Base-by-base conservation (phyloP, 2,329 filamentous ascomycete species). In the Byssoonygena ceratinophila region DNA sequence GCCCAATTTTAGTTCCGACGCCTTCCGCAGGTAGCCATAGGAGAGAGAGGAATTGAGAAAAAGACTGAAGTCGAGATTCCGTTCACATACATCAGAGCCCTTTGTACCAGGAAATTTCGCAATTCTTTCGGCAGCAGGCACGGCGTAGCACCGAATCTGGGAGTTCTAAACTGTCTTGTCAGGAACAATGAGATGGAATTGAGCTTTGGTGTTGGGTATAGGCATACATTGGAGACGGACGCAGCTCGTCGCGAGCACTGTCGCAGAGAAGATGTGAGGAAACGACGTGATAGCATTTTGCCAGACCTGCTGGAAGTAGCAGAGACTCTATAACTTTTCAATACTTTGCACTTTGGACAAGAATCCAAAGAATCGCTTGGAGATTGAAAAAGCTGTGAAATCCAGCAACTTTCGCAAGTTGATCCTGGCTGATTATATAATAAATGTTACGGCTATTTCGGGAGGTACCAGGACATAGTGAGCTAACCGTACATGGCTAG, bases 61-160 rank as follows among this genome's bases (percentile, higher is more conserved):
- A 41, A 29, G 18, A 20, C 18, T 22, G 18, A 41, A 52, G 49
- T 52, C 51, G 53, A 50, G 18, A 58, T 54, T 32, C 18, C 34
- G 45, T 49, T 37, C 31, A 76, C 85, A 71, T 82, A 92, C 87
- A 77, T 91, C 84, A 68, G 84, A 76, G 68, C 86, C 87, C 76
- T 94, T 96, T 69, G 81, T 79, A 63, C 91, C 92, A 66, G 87
- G 84, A 78, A 96, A 98, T 76, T 92, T 87, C 71, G 90, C 92
- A 64, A 97, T 89, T 64, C 80, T 80, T 39, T 86, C 81, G 56
- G 79, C 72, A 70, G 68, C 76, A 56, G 69, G 63, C 56, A 63
- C 64, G 66, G 67, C 63, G 66, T 80, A 68, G 80, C 81, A 75
- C 84, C 90, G 72, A 71, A 79, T 68, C 81, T 74, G 63, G 31